Evolutionary conservation across 139 green algal genomes (phyloP), one percentile per base, ranked within the genome.

Genomic region (Volvox africanus): DNA sequence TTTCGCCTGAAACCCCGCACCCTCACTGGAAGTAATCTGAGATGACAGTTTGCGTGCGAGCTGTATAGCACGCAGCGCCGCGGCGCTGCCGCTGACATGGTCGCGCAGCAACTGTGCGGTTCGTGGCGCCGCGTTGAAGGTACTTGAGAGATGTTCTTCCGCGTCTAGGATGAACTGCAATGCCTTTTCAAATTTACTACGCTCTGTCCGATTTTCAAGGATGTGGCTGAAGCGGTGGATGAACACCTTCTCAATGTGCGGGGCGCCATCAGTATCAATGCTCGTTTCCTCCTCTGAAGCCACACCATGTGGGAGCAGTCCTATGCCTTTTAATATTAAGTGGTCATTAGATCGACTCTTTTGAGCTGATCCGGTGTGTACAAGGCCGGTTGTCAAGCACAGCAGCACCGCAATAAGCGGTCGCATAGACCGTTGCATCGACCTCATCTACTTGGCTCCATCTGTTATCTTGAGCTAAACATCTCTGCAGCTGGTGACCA

Each of bases 191-290:
- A 84, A 37, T n/a, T n/a, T 50, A 1, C 3, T n/a, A 11, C 55
- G 86, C 50, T 77, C 36, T 0, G 30, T 76, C 0, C 13, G 14
- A 62, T 84, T 90, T 24, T 21, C 73, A 35, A 90, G 32, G 28
- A 78, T n/a, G 16, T 65, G 32, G 32, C 21, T 37, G 33, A 90
- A 85, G 55, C 86, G 86, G 21, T 90, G 73, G 16, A 85, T 5
- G 22, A 90, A 90, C 1, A 90, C 86, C 35, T 81, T 19, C 37
- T 81, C 22, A 17, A 88, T 33, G 21, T 36, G 35, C 0, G 30
- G 33, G 22, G 33, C 65, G 32, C 82, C 82, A 62, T 88, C 3
- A 3, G 3, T n/a, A 37, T 88, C 82, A 36, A 88, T 50, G 19
- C 11, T 21, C 30, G 61, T 67, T 19, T 88, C 65, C n/a, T 79